A percentile compares a stretch with the other conserved stretches of the same genome.
Conservation (phyloP, 768 basidiomycete genomes). For the Mrakia blollopis region DNA sequence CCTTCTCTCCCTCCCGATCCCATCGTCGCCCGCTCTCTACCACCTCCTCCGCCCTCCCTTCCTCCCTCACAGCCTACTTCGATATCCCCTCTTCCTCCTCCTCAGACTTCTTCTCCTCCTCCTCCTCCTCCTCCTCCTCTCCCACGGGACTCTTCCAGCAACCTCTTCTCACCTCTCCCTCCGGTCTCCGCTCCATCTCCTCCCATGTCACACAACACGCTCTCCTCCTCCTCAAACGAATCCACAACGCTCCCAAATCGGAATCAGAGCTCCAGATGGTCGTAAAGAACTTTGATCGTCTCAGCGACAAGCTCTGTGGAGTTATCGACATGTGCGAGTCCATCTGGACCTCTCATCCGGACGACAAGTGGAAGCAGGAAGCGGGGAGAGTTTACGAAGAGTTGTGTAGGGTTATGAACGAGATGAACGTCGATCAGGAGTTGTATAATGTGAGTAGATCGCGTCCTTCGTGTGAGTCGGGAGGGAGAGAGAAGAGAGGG, state of each 20-base stretch:
- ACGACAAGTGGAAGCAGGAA: slow-evolving; percentile 70
- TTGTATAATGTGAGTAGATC: slow-evolving; percentile 75
- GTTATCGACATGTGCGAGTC: slow-evolving; percentile 96
- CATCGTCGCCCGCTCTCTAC: background rate
- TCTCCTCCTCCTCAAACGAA: slow-evolving; percentile 73
- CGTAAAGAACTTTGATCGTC: slow-evolving; percentile 91
- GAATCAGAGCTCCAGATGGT: slow-evolving; percentile 65
- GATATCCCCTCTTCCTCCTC: slow-evolving; percentile 6
- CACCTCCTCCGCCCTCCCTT: background rate
- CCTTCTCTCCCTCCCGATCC: background rate
- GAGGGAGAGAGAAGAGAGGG: background rate
- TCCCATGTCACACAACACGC: slow-evolving; percentile 75
- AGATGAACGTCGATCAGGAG: slow-evolving; percentile 86
- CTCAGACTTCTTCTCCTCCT: background rate
- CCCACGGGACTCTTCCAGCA: slow-evolving; percentile 82
- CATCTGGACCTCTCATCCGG: slow-evolving; percentile 87
- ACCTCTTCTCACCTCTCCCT: slow-evolving; percentile 62
- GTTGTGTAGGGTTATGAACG: slow-evolving; percentile 95
- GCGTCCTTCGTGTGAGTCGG: slow-evolving; percentile 53
- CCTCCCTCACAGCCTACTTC: slow-evolving; percentile 29
- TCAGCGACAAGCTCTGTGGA: slow-evolving; percentile 91
- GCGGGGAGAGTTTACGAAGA: slow-evolving; percentile 84
- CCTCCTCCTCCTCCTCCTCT: slow-evolving; percentile 1
- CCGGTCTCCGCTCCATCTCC: slow-evolving; percentile 65
- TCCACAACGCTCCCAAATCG: slow-evolving; percentile 53